Base-by-base conservation (phyloP, 2,329 filamentous ascomycete genomes). In the Ophiostoma perfectum region DNA sequence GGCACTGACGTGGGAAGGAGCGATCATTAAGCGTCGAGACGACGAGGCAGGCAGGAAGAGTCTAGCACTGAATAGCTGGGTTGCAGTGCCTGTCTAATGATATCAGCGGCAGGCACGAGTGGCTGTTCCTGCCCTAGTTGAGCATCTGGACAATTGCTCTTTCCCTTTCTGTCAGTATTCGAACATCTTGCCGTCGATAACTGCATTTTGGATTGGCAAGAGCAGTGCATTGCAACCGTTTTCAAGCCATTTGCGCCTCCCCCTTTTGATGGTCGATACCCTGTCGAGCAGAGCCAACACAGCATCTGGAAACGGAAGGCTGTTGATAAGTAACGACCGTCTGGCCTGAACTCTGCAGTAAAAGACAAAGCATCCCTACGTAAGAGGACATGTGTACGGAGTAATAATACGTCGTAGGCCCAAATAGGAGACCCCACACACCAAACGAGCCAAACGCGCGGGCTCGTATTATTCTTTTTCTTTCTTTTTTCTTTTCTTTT, bases 231-330 rank as follows among this genome's bases (percentile, higher is more conserved):
- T 14, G 14, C 3, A 27, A 27, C 16, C 11, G 47, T 55, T 55
- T 55, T 55, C 49, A 27, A 27, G 49, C n/a, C n/a, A 55, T 55
- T 55, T 55, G 12, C 49, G 49, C 49, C 49, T 55, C 49, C 49
- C 49, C 49, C n/a, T 55, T 55, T 45, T 55, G 49, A 55, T 36
- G 18, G 49, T 55, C 9, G 14, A 55, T 27, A 27, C 27, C 27
- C 49, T 55, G 49, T 27, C 49, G 27, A 55, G 14, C 9, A 47
- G 44, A 12, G 16, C n/a, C 49, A 55, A 55, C 49, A 7, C 27
- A 27, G 27, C 27, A 27, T 27, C 27, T 27, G 27, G 27, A 55
- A 55, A 27, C 14, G 8, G 18, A 27, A 4, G 49, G 49, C 49
- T 11, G 49, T 55, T 55, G 49, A 27, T 27, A 27, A 27, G 27